These are phyloP conservation scores for Camelina hispida DNA, from an alignment of 345 rosid genomes.

Conservation along the genomic window DNA sequence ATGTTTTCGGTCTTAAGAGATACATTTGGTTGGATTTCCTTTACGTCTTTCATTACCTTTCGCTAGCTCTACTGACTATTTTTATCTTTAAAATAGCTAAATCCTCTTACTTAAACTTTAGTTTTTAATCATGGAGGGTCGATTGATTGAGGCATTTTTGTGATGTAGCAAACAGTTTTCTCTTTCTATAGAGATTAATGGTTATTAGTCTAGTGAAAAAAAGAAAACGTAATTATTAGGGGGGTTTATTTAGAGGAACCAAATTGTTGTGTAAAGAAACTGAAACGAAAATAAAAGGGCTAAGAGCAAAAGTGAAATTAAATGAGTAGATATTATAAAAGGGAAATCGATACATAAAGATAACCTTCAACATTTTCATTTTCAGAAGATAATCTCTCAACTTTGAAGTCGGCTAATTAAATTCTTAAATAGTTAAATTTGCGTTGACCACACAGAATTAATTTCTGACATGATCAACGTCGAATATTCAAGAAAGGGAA, in stretches of 20 bases:
- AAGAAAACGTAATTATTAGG: no score
- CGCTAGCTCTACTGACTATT: background rate
- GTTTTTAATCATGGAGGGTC: no score
- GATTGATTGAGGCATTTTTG: background rate
- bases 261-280: no score
- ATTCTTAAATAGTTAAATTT: background rate
- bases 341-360: background rate
- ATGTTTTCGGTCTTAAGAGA: no score
- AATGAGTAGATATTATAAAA: background rate
- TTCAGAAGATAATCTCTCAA: background rate
- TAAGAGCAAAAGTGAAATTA: background rate
- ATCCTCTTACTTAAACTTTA: no score
- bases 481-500: conserved; percentile 1
- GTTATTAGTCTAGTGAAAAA: background rate
- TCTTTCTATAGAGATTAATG: no score
- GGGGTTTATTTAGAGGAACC: background rate
- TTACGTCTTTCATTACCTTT: no score
- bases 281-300: background rate
- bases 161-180: background rate
- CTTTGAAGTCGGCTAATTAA: background rate
- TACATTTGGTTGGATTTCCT: background rate
- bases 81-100: no score
- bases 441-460: background rate
- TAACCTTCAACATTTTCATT: background rate
- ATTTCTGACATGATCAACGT: background rate